These are phyloP conservation scores for Rhypophila decipiens DNA, from an alignment of 495 filamentous ascomycete genomes.

Conservation along the genomic window DNA sequence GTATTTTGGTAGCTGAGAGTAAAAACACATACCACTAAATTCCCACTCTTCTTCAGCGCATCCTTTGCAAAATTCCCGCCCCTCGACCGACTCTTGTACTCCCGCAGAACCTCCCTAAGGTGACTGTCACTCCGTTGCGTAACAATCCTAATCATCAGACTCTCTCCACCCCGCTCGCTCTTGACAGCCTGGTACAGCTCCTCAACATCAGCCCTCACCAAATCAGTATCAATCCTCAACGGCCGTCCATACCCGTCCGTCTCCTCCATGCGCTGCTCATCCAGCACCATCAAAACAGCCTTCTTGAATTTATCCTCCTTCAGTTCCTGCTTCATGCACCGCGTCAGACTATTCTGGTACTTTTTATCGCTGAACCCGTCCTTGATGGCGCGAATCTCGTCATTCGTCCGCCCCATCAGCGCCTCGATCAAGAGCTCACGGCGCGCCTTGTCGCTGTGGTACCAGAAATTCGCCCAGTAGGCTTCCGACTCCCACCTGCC, in stretches of 20 bases:
- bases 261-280: constrained; percentile 78
- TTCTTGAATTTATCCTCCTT: constrained; percentile 92
- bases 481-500: constrained; percentile 91
- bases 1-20: constrained; percentile 2
- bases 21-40: constrained; percentile 70
- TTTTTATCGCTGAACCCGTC: constrained; percentile 88
- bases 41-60: constrained; percentile 80
- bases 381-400: constrained; percentile 86
- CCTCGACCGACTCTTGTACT: constrained; percentile 61
- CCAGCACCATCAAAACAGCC: constrained; percentile 78
- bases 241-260: constrained; percentile 41
- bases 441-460: constrained; percentile 78
- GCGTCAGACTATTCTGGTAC: constrained; percentile 72
- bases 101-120: constrained; percentile 67
- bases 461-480: constrained; percentile 99
- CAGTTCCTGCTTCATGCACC: constrained; percentile 85
- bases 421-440: constrained; percentile 88
- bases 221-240: constrained; percentile 36
- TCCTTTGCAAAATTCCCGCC: constrained; percentile 76
- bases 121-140: constrained; percentile 73
- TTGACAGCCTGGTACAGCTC: constrained; percentile 63
- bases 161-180: constrained; percentile 77
- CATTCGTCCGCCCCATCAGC: constrained; percentile 80
- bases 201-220: constrained; percentile 65
- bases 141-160: constrained; percentile 81